Percentiles rank a stretch among this genome's conserved stretches.
Conservation (phyloP, 2,329 filamentous ascomycete species). For the Nemania diffusa region DNA sequence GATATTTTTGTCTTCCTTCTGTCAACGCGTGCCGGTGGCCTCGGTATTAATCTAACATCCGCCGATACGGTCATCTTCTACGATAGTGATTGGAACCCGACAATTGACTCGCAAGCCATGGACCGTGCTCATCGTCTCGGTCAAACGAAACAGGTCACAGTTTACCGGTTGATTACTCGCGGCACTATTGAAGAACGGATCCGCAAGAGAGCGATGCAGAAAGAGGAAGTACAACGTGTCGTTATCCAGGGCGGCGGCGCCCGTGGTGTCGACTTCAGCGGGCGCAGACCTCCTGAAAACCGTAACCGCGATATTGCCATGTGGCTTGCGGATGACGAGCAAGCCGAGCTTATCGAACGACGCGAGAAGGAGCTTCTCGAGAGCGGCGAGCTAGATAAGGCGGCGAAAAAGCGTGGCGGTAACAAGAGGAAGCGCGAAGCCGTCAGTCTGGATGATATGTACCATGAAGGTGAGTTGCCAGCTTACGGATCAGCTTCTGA, state of each 20-base stretch:
- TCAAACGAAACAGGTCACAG: slow-evolving; percentile 94
- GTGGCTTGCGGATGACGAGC: slow-evolving; percentile 98
- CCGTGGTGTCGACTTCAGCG: slow-evolving; percentile 95
- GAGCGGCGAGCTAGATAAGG: slow-evolving; percentile 73
- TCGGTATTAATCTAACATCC: slow-evolving; percentile 96
- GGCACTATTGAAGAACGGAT: slow-evolving; percentile 98
- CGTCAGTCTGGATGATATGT: slow-evolving; percentile 92
- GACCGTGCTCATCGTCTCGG: slow-evolving; percentile 97
- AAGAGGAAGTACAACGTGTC: slow-evolving; percentile 97
- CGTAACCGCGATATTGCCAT: slow-evolving; percentile 97
- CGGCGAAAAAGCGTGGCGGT: slow-evolving; percentile 67
- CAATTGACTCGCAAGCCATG: slow-evolving; percentile 98
- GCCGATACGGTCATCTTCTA: slow-evolving; percentile 99
- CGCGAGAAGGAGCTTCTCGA: slow-evolving; percentile 89
- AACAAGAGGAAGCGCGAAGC: slow-evolving; percentile 66
- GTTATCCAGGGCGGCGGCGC: slow-evolving; percentile 91
- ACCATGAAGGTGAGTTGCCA: slow-evolving; percentile 87
- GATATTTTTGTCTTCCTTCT: slow-evolving; percentile 98
- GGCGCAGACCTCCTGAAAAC: slow-evolving; percentile 85
- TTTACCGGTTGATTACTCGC: slow-evolving; percentile 96
- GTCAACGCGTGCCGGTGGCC: slow-evolving; percentile 94
- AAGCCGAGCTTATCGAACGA: slow-evolving; percentile 91
- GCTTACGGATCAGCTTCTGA: not conserved
- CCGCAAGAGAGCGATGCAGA: slow-evolving; percentile 94
- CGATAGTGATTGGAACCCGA: slow-evolving; percentile 99